Evolutionary conservation across 768 basidiomycete species (phyloP), one percentile per base, ranked within the genome.

Genomic region (Gelatoporia subvermispora): DNA sequence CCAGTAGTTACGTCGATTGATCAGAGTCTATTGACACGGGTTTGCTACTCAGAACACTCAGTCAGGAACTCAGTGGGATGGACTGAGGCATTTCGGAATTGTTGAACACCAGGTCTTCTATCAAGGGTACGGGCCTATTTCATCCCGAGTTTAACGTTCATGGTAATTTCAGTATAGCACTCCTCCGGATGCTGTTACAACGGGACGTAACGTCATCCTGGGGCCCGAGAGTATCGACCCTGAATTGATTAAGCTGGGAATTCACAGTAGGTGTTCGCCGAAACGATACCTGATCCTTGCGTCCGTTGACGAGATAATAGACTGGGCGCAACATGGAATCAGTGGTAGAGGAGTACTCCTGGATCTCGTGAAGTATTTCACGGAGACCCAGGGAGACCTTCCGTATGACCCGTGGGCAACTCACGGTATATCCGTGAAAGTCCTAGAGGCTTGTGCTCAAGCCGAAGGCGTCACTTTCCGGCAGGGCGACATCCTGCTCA

Each of bases 61-160:
- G 65, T 82, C 82, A 0, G 81, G 83, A 8, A 73, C 81, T 3
- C 83, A 86, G 55, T 84, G 83, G 83, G 84, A 85, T 54, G 82
- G 83, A 8, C 47, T 84, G 59, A 71, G 75, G 50, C 82, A 85
- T 54, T 80, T 72, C 56, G 80, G 80, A 2, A 50, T 84, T 36
- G 41, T 62, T 0, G 72, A 76, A 15, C 74, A 83, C 52, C 69
- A 69, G 2, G 67, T 82, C 18, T 82, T 79, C 58, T 85, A 84
- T 61, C 79, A 84, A 65, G 80, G 82, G 81, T 81, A 53, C 37
- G 58, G 56, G 37, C 36, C 25, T 18, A n/a, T 10, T 22, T n/a
- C 23, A 9, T 2, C n/a, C 23, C 43, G 40, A 28, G 1, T n/a
- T n/a, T 37, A 22, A 36, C 28, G 16, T 22, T 25, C 17, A 25